Evolutionary conservation across 2,329 filamentous ascomycete genomes (phyloP).

Genomic region (Pseudogymnoascus sp.): DNA sequence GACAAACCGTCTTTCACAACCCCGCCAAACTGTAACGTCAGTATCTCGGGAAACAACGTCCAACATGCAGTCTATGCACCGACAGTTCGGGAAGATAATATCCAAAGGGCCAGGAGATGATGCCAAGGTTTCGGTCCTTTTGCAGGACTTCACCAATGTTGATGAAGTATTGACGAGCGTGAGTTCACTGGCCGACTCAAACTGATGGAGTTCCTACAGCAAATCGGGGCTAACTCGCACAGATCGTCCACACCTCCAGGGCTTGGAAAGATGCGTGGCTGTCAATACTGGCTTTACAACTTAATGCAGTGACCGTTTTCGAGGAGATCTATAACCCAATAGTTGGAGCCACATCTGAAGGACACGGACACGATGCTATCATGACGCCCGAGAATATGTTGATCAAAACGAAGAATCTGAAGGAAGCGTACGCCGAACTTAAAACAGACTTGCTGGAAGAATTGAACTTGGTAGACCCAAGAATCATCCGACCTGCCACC

Average conservation of each 20-base stretch:
- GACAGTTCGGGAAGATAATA: conserved; percentile 66
- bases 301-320: conserved; percentile 58
- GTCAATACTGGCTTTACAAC: conserved; percentile 60
- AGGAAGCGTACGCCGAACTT: conserved; percentile 61
- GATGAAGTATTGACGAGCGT: conserved; percentile 68
- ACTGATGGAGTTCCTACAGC: background rate
- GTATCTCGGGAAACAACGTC: conserved; percentile 6
- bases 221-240: conserved; percentile 13
- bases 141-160: conserved; percentile 74
- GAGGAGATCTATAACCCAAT: conserved; percentile 72
- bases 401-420: conserved; percentile 56
- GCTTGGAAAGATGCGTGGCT: conserved; percentile 75
- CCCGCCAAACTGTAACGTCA: background rate
- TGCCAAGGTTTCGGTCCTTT: conserved; percentile 63
- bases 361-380: conserved; percentile 45
- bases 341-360: conserved; percentile 53
- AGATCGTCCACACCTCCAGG: conserved; percentile 71
- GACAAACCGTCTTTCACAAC: background rate
- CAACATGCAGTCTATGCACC: conserved; percentile 64
- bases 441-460: conserved; percentile 65
- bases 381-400: conserved; percentile 57
- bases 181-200: conserved; percentile 23
- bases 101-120: conserved; percentile 64
- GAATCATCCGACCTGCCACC: conserved; percentile 61
- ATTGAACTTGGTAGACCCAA: conserved; percentile 60